Base-by-base conservation (phyloP, 306 rosid species). In the Pyrus bretschneideri region DNA sequence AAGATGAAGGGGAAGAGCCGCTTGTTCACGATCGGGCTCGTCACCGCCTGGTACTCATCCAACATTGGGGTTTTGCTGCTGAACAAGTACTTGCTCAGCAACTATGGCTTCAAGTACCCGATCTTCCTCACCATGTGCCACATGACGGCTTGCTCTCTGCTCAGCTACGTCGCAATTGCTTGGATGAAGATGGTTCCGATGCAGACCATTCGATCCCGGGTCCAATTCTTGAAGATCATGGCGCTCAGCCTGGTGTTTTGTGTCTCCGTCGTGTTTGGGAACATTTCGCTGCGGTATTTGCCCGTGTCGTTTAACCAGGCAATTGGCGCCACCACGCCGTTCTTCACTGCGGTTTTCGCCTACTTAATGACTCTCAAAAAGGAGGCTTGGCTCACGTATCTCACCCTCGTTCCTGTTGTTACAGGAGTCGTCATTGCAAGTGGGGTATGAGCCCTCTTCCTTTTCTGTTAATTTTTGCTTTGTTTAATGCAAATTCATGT, bases 61-160 rank as follows among this genome's bases (percentile, higher is more conserved):
- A 96, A 96, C 97, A 96, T 96, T 86, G 99, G 98, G 19, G 99
- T 96, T 1, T 83, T 96, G 2, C 76, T 96, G 17, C 82, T 96
- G 38, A 96, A 96, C 92, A 96, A 96, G 88, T 96, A 96, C 81
- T 88, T 96, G 65, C 91, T 96, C 4, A 87, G 93, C 83, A 96
- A 93, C 85, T 96, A 96, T 33, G 99, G 99, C 4, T 96, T 96
- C 93, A 96, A 91, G 88, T 96, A 96, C 85, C 99, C 99, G 70
- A 96, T 96, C 74, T 96, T 96, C 85, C 88, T 96, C 66, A 96
- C 99, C 88, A 96, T 96, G 99, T 96, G 99, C 70, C 99, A 96
- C 75, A 96, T 96, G 99, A 96, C 97, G 1, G 99, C 99, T 3
- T 96, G 99, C 46, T 96, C 99, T 3, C 29, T 96, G 51, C 84